These are phyloP conservation scores for Ceratocystis destructans DNA, from an alignment of 2,329 filamentous ascomycete genomes.

Conservation along the genomic window DNA sequence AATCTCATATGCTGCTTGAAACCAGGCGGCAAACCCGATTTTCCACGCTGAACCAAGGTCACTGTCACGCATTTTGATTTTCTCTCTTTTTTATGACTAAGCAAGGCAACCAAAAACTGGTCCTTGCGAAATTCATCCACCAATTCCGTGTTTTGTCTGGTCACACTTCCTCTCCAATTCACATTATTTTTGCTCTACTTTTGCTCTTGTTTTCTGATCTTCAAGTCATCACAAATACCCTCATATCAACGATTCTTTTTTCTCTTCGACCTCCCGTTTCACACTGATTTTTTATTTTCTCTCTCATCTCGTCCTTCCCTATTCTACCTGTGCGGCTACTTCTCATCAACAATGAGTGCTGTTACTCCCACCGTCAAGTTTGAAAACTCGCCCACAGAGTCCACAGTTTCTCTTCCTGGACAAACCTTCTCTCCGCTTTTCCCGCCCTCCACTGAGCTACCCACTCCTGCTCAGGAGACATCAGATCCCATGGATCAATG, in stretches of 20 bases:
- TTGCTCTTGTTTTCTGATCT: not conserved
- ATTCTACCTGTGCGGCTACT: not conserved
- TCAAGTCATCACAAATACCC: not conserved
- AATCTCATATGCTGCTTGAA: not conserved
- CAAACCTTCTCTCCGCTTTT: constrained; percentile 40
- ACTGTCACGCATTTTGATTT: too few relatives aligned
- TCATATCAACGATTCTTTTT: not conserved
- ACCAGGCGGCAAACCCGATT: not conserved
- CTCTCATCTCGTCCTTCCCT: not conserved
- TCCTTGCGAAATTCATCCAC: not conserved
- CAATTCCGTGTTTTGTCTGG: not conserved
- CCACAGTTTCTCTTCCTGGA: constrained; percentile 37
- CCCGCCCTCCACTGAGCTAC: constrained; percentile 25
- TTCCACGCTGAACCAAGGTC: not conserved
- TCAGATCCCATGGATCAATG: constrained; percentile 37
- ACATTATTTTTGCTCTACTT: not conserved
- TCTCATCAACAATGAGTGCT: constrained; percentile 22
- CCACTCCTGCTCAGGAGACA: constrained; percentile 24
- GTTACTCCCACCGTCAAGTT: constrained; percentile 34
- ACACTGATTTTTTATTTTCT: not conserved
- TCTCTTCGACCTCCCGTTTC: not conserved
- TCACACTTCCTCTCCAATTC: not conserved
- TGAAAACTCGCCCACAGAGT: constrained; percentile 41
- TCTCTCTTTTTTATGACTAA: constrained; percentile 4
- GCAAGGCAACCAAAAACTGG: constrained; percentile 9